A percentile compares a stretch with the other conserved stretches of the same genome.
phyloP scores from a whole-genome alignment of 345 rosid species.

The Eucalyptus sideroxylon region DNA sequence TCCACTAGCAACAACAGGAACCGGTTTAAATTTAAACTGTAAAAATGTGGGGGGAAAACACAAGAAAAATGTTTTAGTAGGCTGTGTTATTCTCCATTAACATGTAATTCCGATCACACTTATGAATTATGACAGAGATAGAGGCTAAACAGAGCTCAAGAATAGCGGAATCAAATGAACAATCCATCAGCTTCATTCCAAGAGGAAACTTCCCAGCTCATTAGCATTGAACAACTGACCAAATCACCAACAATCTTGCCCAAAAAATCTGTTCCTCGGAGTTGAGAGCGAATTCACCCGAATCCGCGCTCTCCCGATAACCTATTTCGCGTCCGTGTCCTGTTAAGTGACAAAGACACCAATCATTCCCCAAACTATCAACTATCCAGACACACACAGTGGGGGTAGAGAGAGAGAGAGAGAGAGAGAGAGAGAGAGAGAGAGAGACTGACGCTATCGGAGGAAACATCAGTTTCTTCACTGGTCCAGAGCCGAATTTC shows the following conservation, averaged over 20 bases:
- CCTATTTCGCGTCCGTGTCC: neutral
- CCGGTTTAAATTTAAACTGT: neutral
- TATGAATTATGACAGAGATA: neutral
- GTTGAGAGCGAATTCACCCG: neutral
- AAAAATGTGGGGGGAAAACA: neutral
- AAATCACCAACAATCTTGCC: slow-evolving; percentile 22
- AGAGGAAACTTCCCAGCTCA: neutral
- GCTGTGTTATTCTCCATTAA: neutral
- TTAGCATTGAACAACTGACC: slow-evolving; percentile 16
- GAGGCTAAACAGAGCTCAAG: neutral
- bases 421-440: neutral
- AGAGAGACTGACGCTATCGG: neutral
- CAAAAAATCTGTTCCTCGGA: slow-evolving; percentile 10
- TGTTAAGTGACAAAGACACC: neutral
- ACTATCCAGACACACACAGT: neutral
- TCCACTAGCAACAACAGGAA: neutral
- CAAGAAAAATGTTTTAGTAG: neutral
- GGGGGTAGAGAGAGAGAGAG: too few relatives aligned
- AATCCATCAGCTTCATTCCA: neutral
- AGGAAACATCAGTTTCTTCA: slow-evolving; percentile 2
- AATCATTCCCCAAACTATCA: neutral
- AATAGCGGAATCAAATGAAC: neutral
- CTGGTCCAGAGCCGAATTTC: slow-evolving; percentile 30
- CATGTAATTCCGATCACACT: neutral
- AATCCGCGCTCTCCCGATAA: neutral